phyloP scores from a whole-genome alignment of 441 rosid genomes.

The Gossypium lobatum region DNA sequence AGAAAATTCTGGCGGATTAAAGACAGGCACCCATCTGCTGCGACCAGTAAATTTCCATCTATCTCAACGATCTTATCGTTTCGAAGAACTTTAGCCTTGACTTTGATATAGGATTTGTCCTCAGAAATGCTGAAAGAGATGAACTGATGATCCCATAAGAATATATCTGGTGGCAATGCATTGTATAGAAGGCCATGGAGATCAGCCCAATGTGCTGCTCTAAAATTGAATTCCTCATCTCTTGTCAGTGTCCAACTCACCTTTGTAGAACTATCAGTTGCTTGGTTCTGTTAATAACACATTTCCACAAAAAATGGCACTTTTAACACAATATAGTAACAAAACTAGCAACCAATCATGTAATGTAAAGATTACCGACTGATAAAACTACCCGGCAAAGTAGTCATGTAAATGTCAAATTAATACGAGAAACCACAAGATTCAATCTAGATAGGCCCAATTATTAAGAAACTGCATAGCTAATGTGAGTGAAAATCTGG shows the following conservation, averaged over 20 bases:
- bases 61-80: slow-evolving; percentile 42
- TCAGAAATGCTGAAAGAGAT: slow-evolving; percentile 47
- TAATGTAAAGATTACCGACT: neutral
- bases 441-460: neutral
- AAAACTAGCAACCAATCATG: neutral
- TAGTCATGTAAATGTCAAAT: neutral
- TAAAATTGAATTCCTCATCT: slow-evolving; percentile 58
- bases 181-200: slow-evolving; percentile 49
- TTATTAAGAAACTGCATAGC: neutral
- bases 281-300: slow-evolving; percentile 41
- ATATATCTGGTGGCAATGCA: slow-evolving; percentile 38
- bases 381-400: neutral
- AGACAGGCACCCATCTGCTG: slow-evolving; percentile 79
- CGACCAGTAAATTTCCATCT: slow-evolving; percentile 55
- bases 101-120: slow-evolving; percentile 37
- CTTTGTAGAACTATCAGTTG: slow-evolving; percentile 34
- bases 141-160: slow-evolving; percentile 63
- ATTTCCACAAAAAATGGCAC: neutral
- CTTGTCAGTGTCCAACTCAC: slow-evolving; percentile 36
- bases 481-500: neutral
- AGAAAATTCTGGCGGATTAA: slow-evolving; percentile 50
- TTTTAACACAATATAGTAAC: neutral
- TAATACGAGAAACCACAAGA: neutral
- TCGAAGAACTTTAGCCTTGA: slow-evolving; percentile 39
- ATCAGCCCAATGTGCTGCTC: slow-evolving; percentile 78